Percentiles rank a stretch among this genome's conserved stretches.
These are phyloP conservation scores for Albugo candida DNA, from an alignment of 352 stramenopile genomes.

Conservation along the genomic window DNA sequence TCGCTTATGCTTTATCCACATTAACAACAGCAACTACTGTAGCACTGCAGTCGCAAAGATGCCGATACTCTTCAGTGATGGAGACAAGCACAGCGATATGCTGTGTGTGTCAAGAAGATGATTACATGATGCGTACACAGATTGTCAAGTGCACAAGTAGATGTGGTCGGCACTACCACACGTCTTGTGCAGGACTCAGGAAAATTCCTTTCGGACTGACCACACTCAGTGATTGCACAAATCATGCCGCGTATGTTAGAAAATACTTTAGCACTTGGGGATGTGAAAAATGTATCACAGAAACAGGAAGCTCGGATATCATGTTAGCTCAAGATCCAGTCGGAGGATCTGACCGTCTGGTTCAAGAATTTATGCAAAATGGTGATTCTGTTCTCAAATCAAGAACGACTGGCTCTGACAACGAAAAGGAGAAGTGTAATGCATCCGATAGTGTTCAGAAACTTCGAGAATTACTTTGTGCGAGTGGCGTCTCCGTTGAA, in stretches of 20 bases:
- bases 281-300: constrained; percentile 24
- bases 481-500: constrained; percentile 44
- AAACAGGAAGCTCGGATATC: too few species aligned
- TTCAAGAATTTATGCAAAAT: neutral
- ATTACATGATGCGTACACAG: constrained; percentile 68
- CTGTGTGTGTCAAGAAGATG: constrained; percentile 43
- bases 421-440: neutral
- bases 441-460: constrained; percentile 23
- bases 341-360: constrained; percentile 1
- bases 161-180: constrained; percentile 46
- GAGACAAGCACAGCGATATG: constrained; percentile 18
- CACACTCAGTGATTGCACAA: constrained; percentile 64
- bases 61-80: constrained; percentile 22
- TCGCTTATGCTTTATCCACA: constrained; percentile 7
- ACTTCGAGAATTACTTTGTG: constrained; percentile 33
- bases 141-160: constrained; percentile 30
- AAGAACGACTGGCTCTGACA: neutral
- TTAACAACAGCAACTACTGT: constrained; percentile 57
- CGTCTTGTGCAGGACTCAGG: constrained; percentile 45
- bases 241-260: constrained; percentile 57
- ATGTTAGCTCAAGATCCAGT: neutral
- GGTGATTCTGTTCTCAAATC: neutral
- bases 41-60: constrained; percentile 43
- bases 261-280: constrained; percentile 71
- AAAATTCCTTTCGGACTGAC: constrained; percentile 69